Percentiles rank a stretch among this genome's conserved stretches.
Evolutionary conservation across 78 protist species (phyloP).

Genomic region (Dictyostelium brefeldianum): DNA sequence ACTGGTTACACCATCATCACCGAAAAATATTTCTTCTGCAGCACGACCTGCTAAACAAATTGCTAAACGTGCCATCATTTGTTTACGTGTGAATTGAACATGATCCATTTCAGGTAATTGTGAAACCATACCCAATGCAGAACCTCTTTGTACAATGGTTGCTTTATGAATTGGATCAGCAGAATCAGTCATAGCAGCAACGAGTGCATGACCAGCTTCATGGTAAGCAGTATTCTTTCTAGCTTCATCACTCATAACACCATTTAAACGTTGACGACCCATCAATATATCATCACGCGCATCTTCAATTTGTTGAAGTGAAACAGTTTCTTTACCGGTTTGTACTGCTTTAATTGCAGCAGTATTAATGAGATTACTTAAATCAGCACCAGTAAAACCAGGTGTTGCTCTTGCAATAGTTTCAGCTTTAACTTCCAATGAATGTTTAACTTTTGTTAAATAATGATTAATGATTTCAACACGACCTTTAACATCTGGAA

Average conservation of each 20-base stretch:
- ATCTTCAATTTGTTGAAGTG: slow-evolving; percentile 86
- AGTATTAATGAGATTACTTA: slow-evolving; percentile 92
- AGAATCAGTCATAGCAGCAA: slow-evolving; percentile 87
- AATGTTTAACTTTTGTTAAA: slow-evolving; percentile 20
- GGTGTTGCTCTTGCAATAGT: slow-evolving; percentile 79
- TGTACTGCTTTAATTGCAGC: slow-evolving; percentile 95
- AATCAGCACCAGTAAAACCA: slow-evolving; percentile 95
- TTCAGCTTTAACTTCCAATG: slow-evolving; percentile 6
- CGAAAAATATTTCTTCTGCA: slow-evolving; percentile 95
- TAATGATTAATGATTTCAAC: slow-evolving; percentile 53
- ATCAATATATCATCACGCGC: slow-evolving; percentile 94
- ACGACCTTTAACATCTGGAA: slow-evolving; percentile 91
- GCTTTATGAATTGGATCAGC: slow-evolving; percentile 96
- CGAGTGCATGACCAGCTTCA: slow-evolving; percentile 98
- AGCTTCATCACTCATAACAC: slow-evolving; percentile 69
- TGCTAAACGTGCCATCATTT: slow-evolving; percentile 88
- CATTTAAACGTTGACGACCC: slow-evolving; percentile 84
- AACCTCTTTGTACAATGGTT: slow-evolving; percentile 95
- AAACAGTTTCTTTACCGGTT: slow-evolving; percentile 59
- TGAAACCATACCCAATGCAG: slow-evolving; percentile 89
- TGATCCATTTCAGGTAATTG: slow-evolving; percentile 90
- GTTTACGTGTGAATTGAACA: slow-evolving; percentile 57
- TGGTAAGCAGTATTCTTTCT: slow-evolving; percentile 93
- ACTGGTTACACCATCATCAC: slow-evolving; percentile 87
- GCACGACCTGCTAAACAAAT: slow-evolving; percentile 95